Base-by-base conservation (phyloP, 2,329 filamentous ascomycete genomes). In the Leptographium wingfieldii region DNA sequence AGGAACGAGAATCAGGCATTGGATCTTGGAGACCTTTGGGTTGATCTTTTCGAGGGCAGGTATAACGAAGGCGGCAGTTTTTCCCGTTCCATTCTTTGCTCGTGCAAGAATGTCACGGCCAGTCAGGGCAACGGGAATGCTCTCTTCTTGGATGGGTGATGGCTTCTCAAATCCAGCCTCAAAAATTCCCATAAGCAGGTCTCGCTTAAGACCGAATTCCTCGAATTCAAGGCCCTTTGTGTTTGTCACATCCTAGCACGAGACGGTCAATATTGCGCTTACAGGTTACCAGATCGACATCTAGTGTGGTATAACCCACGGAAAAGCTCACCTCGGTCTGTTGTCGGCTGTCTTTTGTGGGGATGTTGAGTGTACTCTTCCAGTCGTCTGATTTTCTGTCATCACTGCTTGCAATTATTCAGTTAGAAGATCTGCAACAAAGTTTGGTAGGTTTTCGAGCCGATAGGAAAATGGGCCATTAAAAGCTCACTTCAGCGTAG, bases 141-240 rank as follows among this genome's bases (percentile, higher is more conserved):
- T 91, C 77, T 97, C 94, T 85, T 99, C 94, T 83, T 99, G 94
- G 68, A 99, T 99, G 12, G 94, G 94, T 60, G 94, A 99, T 19
- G 94, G 94, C 76, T 95, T 96, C 73, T 99, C 94, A 73, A 96
- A 99, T 64, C 94, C 94, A 67, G 94, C 94, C 77, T 99, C 94
- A 73, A 97, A 99, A 66, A 99, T 97, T 64, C 94, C 94, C 92
- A 97, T 99, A 77, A 99, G 84, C 63, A 99, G 78, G 71, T 96
- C 90, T 71, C 94, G 83, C 78, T 95, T 96, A 68, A 99, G 86
- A 66, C 88, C 88, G 72, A 99, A 96, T 67, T 97, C 90, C 74
- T 99, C 95, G 70, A 96, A 99, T 68, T 99, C 94, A 63, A 99
- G 80, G 63, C 94, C 94, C 77, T 96, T 97, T 38, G 92, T 99